phyloP scores from a whole-genome alignment of 1,139 yeast genomes.

The Candida sojae region DNA sequence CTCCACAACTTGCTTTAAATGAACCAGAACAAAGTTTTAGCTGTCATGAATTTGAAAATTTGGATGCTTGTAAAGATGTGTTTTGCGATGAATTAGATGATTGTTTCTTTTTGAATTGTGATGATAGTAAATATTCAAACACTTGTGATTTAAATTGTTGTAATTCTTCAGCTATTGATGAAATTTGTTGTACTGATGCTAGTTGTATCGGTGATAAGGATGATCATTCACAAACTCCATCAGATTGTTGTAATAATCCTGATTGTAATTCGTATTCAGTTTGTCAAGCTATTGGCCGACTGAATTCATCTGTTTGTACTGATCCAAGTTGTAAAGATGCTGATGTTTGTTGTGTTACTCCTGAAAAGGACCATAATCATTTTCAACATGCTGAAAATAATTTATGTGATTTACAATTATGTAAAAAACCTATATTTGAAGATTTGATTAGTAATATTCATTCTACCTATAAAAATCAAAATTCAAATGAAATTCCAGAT shows the following conservation, averaged over 20 bases:
- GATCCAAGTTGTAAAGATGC: conserved; percentile 19
- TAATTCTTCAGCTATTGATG: conserved; percentile 12
- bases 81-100: conserved; percentile 49
- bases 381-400: conserved; percentile 21
- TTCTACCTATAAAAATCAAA: conserved; percentile 19
- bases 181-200: conserved; percentile 20
- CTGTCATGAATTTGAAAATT: conserved; percentile 34
- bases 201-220: conserved; percentile 3
- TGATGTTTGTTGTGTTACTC: conserved; percentile 7
- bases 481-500: conserved; percentile 4
- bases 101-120: conserved; percentile 42
- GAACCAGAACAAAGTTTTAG: neutral
- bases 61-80: conserved; percentile 41
- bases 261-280: conserved; percentile 9
- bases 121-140: conserved; percentile 11
- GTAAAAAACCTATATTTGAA: conserved; percentile 29
- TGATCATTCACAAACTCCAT: neutral
- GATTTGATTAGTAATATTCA: conserved; percentile 37
- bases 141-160: conserved; percentile 18
- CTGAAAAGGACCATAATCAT: neutral
- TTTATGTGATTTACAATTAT: conserved; percentile 25
- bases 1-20: neutral
- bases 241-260: conserved; percentile 20
- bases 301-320: conserved; percentile 16
- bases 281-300: conserved; percentile 1